These are phyloP conservation scores for Leptographium flavum DNA, from an alignment of 2,329 filamentous ascomycete genomes.

Conservation along the genomic window DNA sequence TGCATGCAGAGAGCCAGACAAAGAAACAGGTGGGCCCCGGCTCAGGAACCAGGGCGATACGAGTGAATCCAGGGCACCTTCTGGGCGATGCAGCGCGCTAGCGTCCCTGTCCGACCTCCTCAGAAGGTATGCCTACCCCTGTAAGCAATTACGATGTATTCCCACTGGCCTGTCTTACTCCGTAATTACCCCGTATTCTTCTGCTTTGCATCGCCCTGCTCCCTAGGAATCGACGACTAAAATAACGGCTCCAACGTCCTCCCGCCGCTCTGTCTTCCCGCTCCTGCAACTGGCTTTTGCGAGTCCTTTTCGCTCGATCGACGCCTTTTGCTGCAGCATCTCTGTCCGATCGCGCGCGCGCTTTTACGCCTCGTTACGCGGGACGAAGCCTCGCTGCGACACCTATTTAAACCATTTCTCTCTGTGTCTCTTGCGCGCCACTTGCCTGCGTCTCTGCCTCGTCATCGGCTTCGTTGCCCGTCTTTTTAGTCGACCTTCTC, in stretches of 20 bases:
- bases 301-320: neutral
- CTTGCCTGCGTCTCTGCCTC: too few species aligned
- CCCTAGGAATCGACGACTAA: neutral
- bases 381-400: too few species aligned
- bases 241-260: constrained; percentile 1
- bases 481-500: too few species aligned
- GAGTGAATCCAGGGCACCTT: too few species aligned
- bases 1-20: neutral
- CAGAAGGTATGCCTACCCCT: neutral
- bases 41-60: too few species aligned
- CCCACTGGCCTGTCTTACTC: neutral
- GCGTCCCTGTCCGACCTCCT: too few species aligned
- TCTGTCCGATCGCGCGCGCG: neutral
- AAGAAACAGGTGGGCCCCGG: neutral
- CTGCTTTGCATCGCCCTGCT: neutral
- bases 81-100: too few species aligned
- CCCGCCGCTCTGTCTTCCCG: neutral
- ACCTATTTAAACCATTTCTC: too few species aligned
- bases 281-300: neutral
- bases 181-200: constrained; percentile 5
- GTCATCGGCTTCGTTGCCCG: too few species aligned
- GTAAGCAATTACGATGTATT: neutral
- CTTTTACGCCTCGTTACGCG: too few species aligned
- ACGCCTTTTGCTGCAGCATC: neutral
- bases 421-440: too few species aligned